Conservation (phyloP, 495 filamentous ascomycete genomes). For the Lindgomyces ingoldianus region DNA sequence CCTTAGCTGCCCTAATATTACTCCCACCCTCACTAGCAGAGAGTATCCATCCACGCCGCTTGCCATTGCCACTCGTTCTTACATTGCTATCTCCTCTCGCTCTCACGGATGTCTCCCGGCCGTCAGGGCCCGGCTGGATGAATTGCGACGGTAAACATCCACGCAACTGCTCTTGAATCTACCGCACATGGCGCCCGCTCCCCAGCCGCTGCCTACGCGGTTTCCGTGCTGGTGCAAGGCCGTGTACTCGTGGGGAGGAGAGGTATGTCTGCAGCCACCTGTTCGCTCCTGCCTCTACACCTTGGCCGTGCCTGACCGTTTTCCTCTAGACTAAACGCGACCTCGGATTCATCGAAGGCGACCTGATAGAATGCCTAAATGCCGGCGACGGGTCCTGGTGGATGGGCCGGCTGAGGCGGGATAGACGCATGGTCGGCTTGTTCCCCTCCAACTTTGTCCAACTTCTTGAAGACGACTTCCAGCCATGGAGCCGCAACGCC, state of each 20-base stretch:
- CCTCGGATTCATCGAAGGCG: constrained; percentile 94
- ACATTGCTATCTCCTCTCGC: background rate
- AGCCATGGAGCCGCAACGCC: constrained; percentile 72
- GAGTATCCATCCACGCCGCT: too few relatives aligned
- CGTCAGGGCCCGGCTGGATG: constrained; percentile 24
- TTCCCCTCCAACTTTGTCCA: constrained; percentile 98
- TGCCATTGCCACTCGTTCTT: background rate
- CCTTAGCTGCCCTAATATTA: too few relatives aligned
- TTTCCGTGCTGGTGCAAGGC: constrained; percentile 97
- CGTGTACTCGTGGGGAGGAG: constrained; percentile 95
- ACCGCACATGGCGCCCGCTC: constrained; percentile 56
- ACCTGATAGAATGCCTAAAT: constrained; percentile 96
- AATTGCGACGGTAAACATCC: constrained; percentile 8
- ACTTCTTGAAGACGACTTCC: constrained; percentile 79
- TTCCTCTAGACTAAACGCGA: constrained; percentile 73
- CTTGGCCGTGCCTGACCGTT: constrained; percentile 12
- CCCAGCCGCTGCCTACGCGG: constrained; percentile 71
- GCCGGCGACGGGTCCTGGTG: constrained; percentile 98
- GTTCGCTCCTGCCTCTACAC: background rate
- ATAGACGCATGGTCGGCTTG: constrained; percentile 81
- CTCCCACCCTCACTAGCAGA: too few relatives aligned
- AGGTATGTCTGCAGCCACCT: constrained; percentile 53
- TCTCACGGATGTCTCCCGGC: constrained; percentile 12
- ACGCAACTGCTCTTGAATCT: background rate
- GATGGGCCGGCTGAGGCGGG: constrained; percentile 86